Evolutionary conservation across 78 protist species (phyloP).

Genomic region (Chrysochromulina tobinii): DNA sequence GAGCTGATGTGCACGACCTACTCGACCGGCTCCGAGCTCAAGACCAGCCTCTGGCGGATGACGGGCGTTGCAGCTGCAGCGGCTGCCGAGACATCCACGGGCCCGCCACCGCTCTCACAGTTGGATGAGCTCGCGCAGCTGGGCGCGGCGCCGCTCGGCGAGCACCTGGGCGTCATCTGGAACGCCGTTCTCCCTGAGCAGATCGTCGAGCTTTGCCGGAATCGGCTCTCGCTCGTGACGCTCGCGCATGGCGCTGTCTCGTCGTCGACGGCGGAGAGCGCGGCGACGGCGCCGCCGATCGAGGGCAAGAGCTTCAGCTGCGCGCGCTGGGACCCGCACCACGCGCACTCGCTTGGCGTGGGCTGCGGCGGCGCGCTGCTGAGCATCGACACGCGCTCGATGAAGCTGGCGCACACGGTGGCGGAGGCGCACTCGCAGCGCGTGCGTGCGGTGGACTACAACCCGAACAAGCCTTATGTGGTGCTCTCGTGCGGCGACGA

Average conservation of each 20-base stretch:
- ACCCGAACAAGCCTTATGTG: not conserved
- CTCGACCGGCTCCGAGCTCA: not conserved
- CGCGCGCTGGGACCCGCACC: conserved; percentile 18
- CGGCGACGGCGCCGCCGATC: not conserved
- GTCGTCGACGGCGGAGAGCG: not conserved
- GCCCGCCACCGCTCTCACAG: not conserved
- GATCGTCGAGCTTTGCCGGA: not conserved
- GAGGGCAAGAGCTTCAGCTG: not conserved
- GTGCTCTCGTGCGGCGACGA: not conserved
- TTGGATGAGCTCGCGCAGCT: not conserved
- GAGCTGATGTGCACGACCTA: not conserved
- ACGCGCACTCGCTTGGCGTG: not conserved
- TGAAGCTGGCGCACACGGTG: not conserved
- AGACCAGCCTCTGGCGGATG: not conserved
- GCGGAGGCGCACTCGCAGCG: not conserved
- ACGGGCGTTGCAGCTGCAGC: not conserved
- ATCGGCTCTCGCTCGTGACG: not conserved
- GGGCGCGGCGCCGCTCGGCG: not conserved
- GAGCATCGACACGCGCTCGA: conserved; percentile 8
- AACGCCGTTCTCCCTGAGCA: not conserved
- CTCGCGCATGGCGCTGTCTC: not conserved
- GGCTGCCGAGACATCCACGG: too few species aligned
- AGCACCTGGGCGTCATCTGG: not conserved
- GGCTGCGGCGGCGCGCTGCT: not conserved
- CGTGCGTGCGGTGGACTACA: not conserved